Evolutionary conservation across 2,329 filamentous ascomycete species (phyloP).

Genomic region (Pseudogymnoascus sp.): DNA sequence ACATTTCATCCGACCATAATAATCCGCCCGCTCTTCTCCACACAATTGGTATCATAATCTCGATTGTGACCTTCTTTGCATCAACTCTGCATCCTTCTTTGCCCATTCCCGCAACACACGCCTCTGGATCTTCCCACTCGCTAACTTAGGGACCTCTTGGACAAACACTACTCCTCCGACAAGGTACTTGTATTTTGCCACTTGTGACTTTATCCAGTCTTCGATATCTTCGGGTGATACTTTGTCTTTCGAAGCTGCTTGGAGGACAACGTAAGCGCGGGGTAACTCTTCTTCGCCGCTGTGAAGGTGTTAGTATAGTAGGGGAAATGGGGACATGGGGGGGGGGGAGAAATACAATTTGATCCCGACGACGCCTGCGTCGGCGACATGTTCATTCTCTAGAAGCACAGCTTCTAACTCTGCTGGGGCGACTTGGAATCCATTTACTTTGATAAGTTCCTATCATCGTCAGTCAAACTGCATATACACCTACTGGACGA

Average conservation of each 20-base stretch:
- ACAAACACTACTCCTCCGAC: slow-evolving; percentile 47
- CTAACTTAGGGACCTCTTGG: slow-evolving; percentile 48
- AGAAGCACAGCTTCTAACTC: slow-evolving; percentile 47
- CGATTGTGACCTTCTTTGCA: slow-evolving; percentile 19
- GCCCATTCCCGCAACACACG: slow-evolving; percentile 51
- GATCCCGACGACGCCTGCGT: slow-evolving; percentile 49
- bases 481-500: background rate
- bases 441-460: slow-evolving; percentile 54
- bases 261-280: slow-evolving; percentile 44
- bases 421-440: slow-evolving; percentile 52
- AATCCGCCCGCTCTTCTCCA: background rate
- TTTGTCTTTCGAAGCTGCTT: slow-evolving; percentile 37
- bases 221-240: slow-evolving; percentile 47
- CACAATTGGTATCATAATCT: background rate
- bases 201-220: slow-evolving; percentile 36
- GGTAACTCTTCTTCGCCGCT: slow-evolving; percentile 42
- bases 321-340: no score
- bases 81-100: slow-evolving; percentile 40
- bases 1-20: background rate
- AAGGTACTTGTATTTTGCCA: slow-evolving; percentile 46
- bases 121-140: slow-evolving; percentile 51
- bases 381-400: slow-evolving; percentile 43
- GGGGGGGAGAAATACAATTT: slow-evolving; percentile 26
- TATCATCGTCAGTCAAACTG: background rate
- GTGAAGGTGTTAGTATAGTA: background rate